Evolutionary conservation across 768 basidiomycete species (phyloP).

Genomic region (Saitozyma sp.): DNA sequence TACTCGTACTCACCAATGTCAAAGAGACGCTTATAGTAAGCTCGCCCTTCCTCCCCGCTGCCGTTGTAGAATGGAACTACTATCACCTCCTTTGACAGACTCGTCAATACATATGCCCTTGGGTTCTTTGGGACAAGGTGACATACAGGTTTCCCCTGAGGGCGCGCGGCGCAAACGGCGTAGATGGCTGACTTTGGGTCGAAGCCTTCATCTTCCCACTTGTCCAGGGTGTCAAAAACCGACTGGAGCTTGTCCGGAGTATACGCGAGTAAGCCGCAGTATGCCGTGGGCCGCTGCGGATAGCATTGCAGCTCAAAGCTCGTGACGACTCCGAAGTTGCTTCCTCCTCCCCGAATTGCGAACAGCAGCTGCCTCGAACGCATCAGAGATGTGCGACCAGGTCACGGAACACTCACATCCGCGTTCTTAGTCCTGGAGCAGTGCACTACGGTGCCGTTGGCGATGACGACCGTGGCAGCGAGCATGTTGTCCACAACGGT

Average conservation of each 20-base stretch:
- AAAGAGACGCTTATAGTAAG: slow-evolving; percentile 2
- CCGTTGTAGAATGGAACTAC: not conserved
- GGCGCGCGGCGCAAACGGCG: not conserved
- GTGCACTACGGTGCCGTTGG: slow-evolving; percentile 25
- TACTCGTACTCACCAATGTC: slow-evolving; percentile 2
- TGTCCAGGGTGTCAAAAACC: not conserved
- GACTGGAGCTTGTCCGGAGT: not conserved
- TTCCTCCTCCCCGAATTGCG: slow-evolving; percentile 41
- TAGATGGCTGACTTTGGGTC: not conserved
- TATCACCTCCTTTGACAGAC: too few relatives aligned
- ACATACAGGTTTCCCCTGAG: not conserved
- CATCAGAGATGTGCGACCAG: not conserved
- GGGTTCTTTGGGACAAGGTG: not conserved
- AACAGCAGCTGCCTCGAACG: slow-evolving; percentile 29
- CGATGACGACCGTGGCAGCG: slow-evolving; percentile 41
- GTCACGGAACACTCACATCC: not conserved
- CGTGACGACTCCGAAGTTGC: slow-evolving; percentile 54
- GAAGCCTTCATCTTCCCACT: not conserved
- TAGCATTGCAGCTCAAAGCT: slow-evolving; percentile 53
- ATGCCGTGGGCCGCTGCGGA: not conserved
- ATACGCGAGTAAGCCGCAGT: not conserved
- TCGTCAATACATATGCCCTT: not conserved
- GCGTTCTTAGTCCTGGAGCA: not conserved
- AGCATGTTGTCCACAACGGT: slow-evolving; percentile 38
- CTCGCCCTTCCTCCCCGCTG: slow-evolving; percentile 1